Base-by-base conservation (phyloP, 148 eudicot species). In the Persicaria maculosa region DNA sequence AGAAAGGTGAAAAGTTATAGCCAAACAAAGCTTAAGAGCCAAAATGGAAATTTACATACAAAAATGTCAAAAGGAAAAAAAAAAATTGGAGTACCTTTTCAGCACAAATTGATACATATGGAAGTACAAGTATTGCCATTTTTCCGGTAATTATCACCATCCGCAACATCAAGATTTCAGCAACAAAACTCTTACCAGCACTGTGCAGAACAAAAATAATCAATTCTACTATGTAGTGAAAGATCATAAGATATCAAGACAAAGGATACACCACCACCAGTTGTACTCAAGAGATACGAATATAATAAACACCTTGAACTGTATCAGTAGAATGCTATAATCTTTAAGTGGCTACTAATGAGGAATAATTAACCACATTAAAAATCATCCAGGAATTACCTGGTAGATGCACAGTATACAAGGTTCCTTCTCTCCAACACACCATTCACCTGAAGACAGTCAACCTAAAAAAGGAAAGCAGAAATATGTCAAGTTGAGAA, bases 121-220 rank as follows among this genome's bases (percentile, higher is more conserved):
- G 99, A 77, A 96, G 90, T 52, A 96, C 99, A 75, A 96, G 94
- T 74, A 96, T 83, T 59, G 97, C 99, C 86, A 96, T 92, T 85
- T 96, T 92, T 78, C 92, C 92, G 72, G 85, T 83, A 73, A 86
- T 81, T 80, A 89, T 81, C 72, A 90, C 89, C 57, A 90, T 83
- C 74, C 97, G 84, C 75, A 96, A 74, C 99, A 96, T 96, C 72
- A 96, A 77, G 74, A 96, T 92, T 79, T 96, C 99, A 74, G 99
- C 97, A 84, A 96, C 99, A 85, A 96, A 96, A 88, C 97, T 96
- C 86, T 96, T 92, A 7, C 99, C 99, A 76, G 99, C 99, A 86
- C 99, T 96, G 85, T 79, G 50, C 58, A 75, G 54, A 36, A 65
- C 74, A 74, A 62, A 55, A 71, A 78, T 53, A 78, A 52, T 57